Evolutionary conservation across 768 basidiomycete genomes (phyloP).

Genomic region (Solioccasus polychromus): DNA sequence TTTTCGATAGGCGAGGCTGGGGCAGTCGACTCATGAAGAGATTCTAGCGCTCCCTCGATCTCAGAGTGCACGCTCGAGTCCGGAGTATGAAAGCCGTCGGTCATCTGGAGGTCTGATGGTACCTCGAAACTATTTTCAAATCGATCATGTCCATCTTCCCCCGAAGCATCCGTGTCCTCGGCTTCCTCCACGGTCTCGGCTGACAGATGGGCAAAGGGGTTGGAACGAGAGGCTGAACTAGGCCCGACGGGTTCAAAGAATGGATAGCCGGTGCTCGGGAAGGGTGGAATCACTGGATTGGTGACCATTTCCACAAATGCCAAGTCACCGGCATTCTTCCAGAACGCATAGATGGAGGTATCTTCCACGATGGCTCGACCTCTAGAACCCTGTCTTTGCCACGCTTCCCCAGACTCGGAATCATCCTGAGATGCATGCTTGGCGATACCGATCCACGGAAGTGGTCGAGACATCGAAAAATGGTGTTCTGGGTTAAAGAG

Average conservation of each 20-base stretch:
- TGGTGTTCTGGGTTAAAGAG: slow-evolving; percentile 49
- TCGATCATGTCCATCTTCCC: slow-evolving; percentile 8
- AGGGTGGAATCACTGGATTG: not conserved
- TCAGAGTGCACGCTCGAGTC: not conserved
- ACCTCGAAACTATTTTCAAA: slow-evolving; percentile 6
- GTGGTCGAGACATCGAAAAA: slow-evolving; percentile 41
- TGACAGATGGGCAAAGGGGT: slow-evolving; percentile 16
- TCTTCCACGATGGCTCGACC: slow-evolving; percentile 23
- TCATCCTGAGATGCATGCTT: slow-evolving; percentile 17
- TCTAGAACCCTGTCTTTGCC: slow-evolving; percentile 33
- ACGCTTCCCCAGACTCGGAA: slow-evolving; percentile 22
- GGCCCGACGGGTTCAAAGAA: not conserved
- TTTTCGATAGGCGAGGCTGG: not conserved
- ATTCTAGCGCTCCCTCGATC: not conserved
- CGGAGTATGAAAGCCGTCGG: not conserved
- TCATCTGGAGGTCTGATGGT: slow-evolving; percentile 30
- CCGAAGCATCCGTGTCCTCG: not conserved
- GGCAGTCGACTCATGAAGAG: fast-evolving
- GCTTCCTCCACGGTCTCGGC: slow-evolving; percentile 4
- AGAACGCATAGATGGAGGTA: slow-evolving; percentile 46
- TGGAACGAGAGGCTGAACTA: slow-evolving; percentile 7
- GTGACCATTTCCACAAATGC: slow-evolving; percentile 37
- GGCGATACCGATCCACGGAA: slow-evolving; percentile 43
- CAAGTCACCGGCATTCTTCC: slow-evolving; percentile 47
- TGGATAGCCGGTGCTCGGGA: not conserved